These are phyloP conservation scores for Endoconidiophora polonica DNA, from an alignment of 2,329 filamentous ascomycete genomes.

Conservation along the genomic window DNA sequence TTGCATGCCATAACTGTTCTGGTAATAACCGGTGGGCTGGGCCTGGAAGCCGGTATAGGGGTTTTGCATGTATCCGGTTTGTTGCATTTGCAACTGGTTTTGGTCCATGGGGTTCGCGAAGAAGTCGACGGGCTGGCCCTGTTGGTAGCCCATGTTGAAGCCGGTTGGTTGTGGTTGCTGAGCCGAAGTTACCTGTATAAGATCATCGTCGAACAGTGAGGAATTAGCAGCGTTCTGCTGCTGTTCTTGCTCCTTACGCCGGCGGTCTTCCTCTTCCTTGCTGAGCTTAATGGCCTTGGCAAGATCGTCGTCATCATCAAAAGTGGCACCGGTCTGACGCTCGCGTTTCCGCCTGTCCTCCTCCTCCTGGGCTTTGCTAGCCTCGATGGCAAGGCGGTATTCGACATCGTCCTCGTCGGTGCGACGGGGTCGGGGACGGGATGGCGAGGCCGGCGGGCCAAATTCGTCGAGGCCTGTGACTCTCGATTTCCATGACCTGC, in stretches of 20 bases:
- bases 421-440: conserved; percentile 29
- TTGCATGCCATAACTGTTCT: conserved; percentile 52
- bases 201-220: conserved; percentile 74
- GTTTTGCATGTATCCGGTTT: conserved; percentile 51
- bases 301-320: conserved; percentile 62
- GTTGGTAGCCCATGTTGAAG: conserved; percentile 94
- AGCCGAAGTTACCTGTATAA: conserved; percentile 33
- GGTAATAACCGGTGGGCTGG: conserved; percentile 39
- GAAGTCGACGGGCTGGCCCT: conserved; percentile 91
- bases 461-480: conserved; percentile 86
- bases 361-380: conserved; percentile 88
- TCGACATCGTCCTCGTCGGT: conserved; percentile 77
- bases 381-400: conserved; percentile 78
- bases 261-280: conserved; percentile 81
- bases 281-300: conserved; percentile 91
- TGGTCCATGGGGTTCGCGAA: conserved; percentile 86
- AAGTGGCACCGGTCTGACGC: conserved; percentile 34
- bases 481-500: conserved; percentile 91
- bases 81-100: conserved; percentile 58
- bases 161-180: conserved; percentile 64
- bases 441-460: conserved; percentile 28
- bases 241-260: conserved; percentile 63
- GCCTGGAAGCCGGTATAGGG: conserved; percentile 37
- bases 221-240: conserved; percentile 53
- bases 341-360: conserved; percentile 67